Evolutionary conservation across 192 early-diverging fungal genomes (phyloP).

Genomic region (Rhizophagus prolifer): DNA sequence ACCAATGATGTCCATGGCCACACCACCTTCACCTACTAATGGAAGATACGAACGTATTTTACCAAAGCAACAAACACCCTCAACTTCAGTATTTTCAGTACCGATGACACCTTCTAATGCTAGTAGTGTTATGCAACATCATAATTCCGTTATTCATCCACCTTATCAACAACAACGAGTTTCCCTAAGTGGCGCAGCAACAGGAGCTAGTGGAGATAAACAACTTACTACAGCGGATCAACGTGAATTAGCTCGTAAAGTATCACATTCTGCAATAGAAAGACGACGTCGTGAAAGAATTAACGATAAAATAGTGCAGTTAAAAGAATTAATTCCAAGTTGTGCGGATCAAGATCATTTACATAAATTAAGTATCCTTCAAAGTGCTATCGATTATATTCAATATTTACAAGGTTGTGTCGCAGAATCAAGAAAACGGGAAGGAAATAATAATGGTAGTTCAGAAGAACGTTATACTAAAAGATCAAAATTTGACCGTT

Average conservation of each 20-base stretch:
- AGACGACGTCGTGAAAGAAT: slow-evolving; percentile 80
- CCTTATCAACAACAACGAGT: slow-evolving; percentile 4
- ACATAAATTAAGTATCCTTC: slow-evolving; percentile 71
- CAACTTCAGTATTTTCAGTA: slow-evolving; percentile 22
- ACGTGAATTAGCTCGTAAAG: slow-evolving; percentile 71
- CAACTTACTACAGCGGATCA: slow-evolving; percentile 17
- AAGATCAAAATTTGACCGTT: slow-evolving; percentile 29
- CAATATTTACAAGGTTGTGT: slow-evolving; percentile 45
- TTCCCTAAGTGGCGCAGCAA: not conserved
- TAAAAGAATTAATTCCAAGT: slow-evolving; percentile 71
- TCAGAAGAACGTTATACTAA: not conserved
- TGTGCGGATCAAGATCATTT: slow-evolving; percentile 64
- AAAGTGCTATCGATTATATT: slow-evolving; percentile 76
- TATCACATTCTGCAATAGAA: slow-evolving; percentile 84
- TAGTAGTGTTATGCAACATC: slow-evolving; percentile 14
- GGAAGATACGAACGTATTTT: slow-evolving; percentile 8
- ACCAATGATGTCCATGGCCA: not conserved
- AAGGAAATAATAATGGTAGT: not conserved
- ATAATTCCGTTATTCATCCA: slow-evolving; percentile 20
- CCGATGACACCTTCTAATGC: not conserved
- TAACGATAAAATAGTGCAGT: slow-evolving; percentile 76
- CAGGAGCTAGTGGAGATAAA: slow-evolving; percentile 1
- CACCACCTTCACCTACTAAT: not conserved
- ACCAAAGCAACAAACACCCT: slow-evolving; percentile 14
- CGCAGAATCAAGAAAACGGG: not conserved